A percentile compares a stretch with the other conserved stretches of the same genome.
Evolutionary conservation across 2,329 filamentous ascomycete genomes (phyloP).

Genomic region (Claviceps sp.): DNA sequence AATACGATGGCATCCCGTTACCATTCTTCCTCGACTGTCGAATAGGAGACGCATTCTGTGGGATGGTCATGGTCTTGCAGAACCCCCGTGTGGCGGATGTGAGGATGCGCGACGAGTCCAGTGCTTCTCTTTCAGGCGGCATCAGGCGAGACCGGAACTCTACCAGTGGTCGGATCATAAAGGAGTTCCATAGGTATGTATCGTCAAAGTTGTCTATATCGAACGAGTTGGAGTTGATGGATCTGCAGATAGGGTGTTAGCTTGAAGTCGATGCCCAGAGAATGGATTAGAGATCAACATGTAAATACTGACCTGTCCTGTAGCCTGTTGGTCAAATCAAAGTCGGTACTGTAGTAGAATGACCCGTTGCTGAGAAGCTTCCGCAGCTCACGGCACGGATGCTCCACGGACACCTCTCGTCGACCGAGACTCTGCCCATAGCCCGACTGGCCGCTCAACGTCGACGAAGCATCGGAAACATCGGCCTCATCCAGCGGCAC

Average conservation of each 20-base stretch:
- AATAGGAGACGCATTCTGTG: slow-evolving; percentile 60
- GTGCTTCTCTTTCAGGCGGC: slow-evolving; percentile 56
- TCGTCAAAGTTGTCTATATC: slow-evolving; percentile 89
- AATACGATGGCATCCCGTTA: slow-evolving; percentile 63
- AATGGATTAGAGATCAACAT: background rate
- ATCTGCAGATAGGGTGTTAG: slow-evolving; percentile 30
- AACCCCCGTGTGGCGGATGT: slow-evolving; percentile 93
- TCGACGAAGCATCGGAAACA: slow-evolving; percentile 30
- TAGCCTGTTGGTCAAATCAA: slow-evolving; percentile 84
- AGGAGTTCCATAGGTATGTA: slow-evolving; percentile 93
- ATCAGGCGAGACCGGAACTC: slow-evolving; percentile 76
- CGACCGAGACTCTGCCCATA: slow-evolving; percentile 39
- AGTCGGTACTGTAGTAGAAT: slow-evolving; percentile 98
- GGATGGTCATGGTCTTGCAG: slow-evolving; percentile 74
- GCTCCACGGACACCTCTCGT: slow-evolving; percentile 60
- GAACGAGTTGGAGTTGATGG: slow-evolving; percentile 63
- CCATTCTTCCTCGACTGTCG: slow-evolving; percentile 36
- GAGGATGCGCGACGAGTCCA: slow-evolving; percentile 79
- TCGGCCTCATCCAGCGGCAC: slow-evolving; percentile 42
- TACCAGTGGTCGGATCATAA: slow-evolving; percentile 90
- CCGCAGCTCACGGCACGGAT: slow-evolving; percentile 80
- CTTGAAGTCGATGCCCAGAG: background rate
- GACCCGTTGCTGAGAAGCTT: slow-evolving; percentile 87
- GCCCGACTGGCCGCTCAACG: slow-evolving; percentile 30
- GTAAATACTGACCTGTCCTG: slow-evolving; percentile 56